Percentiles rank a stretch among this genome's conserved stretches.
Conservation (phyloP, 495 filamentous ascomycete species). For the Tuber calosporum region DNA sequence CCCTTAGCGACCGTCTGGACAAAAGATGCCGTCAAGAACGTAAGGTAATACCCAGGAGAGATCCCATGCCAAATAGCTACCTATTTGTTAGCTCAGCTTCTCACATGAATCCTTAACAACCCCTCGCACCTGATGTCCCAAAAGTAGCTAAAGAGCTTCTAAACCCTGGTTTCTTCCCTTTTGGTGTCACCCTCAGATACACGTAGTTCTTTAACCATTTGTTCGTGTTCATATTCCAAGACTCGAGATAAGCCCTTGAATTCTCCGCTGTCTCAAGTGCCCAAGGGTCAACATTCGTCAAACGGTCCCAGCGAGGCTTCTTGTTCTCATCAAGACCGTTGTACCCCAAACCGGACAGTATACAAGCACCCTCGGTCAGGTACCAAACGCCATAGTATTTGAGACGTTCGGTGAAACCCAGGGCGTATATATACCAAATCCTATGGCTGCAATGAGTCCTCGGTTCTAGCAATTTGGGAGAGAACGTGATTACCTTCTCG, state of each 20-base stretch:
- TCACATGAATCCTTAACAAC: neutral
- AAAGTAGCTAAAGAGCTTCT: constrained; percentile 91
- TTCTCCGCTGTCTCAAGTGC: constrained; percentile 85
- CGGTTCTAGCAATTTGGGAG: neutral
- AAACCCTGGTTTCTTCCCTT: constrained; percentile 94
- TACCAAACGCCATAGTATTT: constrained; percentile 98
- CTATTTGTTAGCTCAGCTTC: neutral
- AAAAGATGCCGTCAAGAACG: constrained; percentile 81
- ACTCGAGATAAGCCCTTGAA: constrained; percentile 74
- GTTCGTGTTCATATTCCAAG: constrained; percentile 98
- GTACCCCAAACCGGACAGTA: constrained; percentile 86
- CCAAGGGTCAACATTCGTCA: constrained; percentile 79
- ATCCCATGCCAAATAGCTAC: constrained; percentile 93
- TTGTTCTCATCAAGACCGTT: constrained; percentile 81
- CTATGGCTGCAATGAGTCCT: constrained; percentile 13
- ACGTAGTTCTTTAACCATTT: constrained; percentile 93
- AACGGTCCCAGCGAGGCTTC: constrained; percentile 77
- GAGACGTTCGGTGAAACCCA: constrained; percentile 67
- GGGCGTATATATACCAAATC: constrained; percentile 65
- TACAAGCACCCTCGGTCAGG: constrained; percentile 88
- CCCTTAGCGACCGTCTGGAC: constrained; percentile 91
- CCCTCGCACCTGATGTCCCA: constrained; percentile 49
- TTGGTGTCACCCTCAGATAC: constrained; percentile 89
- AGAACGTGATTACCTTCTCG: constrained; percentile 51
- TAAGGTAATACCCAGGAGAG: constrained; percentile 90